Evolutionary conservation across 371 early-diverging fungal genomes (phyloP), one percentile per base, ranked within the genome.

Genomic region (Saksenaea oblongispora): DNA sequence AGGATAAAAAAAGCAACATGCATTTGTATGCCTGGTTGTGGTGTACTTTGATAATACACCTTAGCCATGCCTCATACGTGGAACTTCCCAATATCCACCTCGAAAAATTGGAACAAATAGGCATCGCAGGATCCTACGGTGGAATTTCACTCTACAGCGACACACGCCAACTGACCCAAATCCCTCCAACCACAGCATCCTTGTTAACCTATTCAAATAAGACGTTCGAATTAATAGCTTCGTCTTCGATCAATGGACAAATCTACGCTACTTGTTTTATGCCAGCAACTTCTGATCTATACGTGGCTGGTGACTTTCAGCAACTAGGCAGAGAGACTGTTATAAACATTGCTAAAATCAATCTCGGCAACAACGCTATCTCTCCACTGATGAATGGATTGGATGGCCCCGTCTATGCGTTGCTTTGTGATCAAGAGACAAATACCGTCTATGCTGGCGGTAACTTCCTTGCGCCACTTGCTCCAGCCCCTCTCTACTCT

Each of bases 371-470:
- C 42, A 82, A 67, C 36, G 68, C 66, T 13, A 71, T 84, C 61
- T 72, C 69, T 3, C 56, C 82, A 1, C 65, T 93, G 61, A 56
- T 56, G 1, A 70, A 84, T 27, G 93, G 93, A n/a, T 70, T 93
- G 13, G 87, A 91, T 70, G 91, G 90, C 0, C 76, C 89, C 2
- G 90, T 93, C 10, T 75, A 81, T 39, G 73, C 80, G 18, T 66
- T 93, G 17, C 72, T 79, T 58, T 93, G 93, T 58, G 91, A 92
- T 57, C 56, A 70, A 0, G 37, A 53, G 1, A 69, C 72, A 5
- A 47, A 78, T 1, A 75, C 68, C 2, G 78, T 89, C 1, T 86
- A 81, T 58, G 84, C 76, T 3, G 86, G 71, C 47, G 76, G 80
- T 36, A 54, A 55, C 22, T 80, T 80, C 47, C 42, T 67, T 15